A percentile compares a stretch with the other conserved stretches of the same genome.
Evolutionary conservation across 371 early-diverging fungal species (phyloP).

Genomic region (Syncephalastrum contaminatum): DNA sequence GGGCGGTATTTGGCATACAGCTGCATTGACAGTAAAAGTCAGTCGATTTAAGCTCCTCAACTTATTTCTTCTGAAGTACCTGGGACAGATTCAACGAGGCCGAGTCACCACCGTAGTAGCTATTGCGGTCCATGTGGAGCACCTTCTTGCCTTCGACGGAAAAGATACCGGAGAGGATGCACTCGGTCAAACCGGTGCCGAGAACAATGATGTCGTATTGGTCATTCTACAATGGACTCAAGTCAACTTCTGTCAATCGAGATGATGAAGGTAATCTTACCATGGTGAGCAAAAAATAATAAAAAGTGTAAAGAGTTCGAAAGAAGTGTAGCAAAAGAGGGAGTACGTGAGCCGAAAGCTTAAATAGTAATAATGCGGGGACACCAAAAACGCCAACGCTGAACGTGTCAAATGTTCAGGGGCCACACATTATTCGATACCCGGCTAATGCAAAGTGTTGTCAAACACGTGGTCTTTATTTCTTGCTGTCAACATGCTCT

Average conservation of each 20-base stretch:
- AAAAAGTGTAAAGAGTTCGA: no score
- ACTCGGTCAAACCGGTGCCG: constrained; percentile 99
- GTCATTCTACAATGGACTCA: constrained; percentile 67
- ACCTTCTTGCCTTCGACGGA: constrained; percentile 99
- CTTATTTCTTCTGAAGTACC: constrained; percentile 40
- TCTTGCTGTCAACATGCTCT: no score
- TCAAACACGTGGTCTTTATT: no score
- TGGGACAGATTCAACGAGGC: constrained; percentile 93
- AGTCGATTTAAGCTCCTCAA: not conserved
- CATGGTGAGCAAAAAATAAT: no score
- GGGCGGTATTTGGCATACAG: constrained; percentile 86
- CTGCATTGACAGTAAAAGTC: constrained; percentile 33
- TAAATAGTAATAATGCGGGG: not conserved
- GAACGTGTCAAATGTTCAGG: constrained; percentile 2
- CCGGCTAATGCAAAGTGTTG: no score
- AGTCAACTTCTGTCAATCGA: no score
- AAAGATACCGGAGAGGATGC: constrained; percentile 97
- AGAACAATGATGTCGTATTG: constrained; percentile 95
- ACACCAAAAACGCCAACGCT: constrained; percentile 2
- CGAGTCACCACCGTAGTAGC: constrained; percentile 98
- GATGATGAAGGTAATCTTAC: no score
- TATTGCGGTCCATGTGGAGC: constrained; percentile 97
- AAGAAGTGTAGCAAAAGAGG: no score
- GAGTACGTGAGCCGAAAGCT: no score
- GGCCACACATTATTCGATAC: no score